These are phyloP conservation scores for Tricholoma furcatifolium DNA, from an alignment of 768 basidiomycete species.

Conservation along the genomic window DNA sequence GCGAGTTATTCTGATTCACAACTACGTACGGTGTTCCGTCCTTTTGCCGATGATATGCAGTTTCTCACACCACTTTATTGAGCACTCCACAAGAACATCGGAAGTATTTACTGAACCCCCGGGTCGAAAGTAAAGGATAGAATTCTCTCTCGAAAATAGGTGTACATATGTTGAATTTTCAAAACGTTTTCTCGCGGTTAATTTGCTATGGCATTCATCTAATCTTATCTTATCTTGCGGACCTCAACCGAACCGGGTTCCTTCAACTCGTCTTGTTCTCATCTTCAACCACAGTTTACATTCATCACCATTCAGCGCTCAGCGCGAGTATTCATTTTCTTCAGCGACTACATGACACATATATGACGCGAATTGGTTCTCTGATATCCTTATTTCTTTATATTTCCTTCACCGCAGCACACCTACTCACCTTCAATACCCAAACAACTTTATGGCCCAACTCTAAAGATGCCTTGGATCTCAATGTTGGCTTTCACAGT, in stretches of 20 bases:
- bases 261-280: background rate
- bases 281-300: background rate
- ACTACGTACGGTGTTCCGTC: too few relatives aligned
- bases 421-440: constrained; percentile 12
- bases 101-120: too few relatives aligned
- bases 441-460: constrained; percentile 13
- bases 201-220: too few relatives aligned
- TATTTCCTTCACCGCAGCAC: constrained; percentile 4
- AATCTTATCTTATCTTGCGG: background rate
- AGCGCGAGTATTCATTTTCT: background rate
- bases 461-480: constrained; percentile 5
- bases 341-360: constrained; percentile 13
- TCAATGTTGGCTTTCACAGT: constrained; percentile 1
- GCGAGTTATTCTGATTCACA: too few relatives aligned
- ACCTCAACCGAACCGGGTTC: background rate
- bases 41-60: too few relatives aligned
- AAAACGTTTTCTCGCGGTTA: too few relatives aligned
- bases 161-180: too few relatives aligned
- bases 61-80: too few relatives aligned
- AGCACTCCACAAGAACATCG: too few relatives aligned
- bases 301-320: background rate
- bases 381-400: constrained; percentile 1
- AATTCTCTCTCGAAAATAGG: too few relatives aligned
- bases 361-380: constrained; percentile 9
- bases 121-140: too few relatives aligned